These are phyloP conservation scores for Microbotryomycetes sp. DNA, from an alignment of 1,284 basidiomycete genomes.

Conservation along the genomic window DNA sequence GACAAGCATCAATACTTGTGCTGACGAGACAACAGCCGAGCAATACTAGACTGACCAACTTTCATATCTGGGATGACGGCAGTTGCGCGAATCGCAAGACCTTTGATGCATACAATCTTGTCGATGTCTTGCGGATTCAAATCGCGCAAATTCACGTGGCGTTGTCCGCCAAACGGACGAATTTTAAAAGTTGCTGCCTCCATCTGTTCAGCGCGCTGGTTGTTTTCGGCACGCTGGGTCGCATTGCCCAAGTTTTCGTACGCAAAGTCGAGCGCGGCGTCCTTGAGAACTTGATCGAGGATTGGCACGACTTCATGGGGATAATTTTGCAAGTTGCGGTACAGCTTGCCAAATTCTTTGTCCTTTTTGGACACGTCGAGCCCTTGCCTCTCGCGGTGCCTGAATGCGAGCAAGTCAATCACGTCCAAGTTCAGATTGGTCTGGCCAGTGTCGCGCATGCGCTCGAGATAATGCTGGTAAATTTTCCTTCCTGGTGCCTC, in stretches of 20 bases:
- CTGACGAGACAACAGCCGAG: background rate
- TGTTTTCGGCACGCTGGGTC: conserved; percentile 19
- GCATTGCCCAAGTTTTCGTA: conserved; percentile 26
- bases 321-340: conserved; percentile 62
- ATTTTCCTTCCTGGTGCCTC: conserved; percentile 42
- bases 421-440: conserved; percentile 88
- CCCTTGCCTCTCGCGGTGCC: conserved; percentile 49
- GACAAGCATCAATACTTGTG: background rate
- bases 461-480: conserved; percentile 75
- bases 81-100: conserved; percentile 92
- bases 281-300: conserved; percentile 92
- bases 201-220: conserved; percentile 51
- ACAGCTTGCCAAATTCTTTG: conserved; percentile 44
- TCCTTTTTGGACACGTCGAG: conserved; percentile 42
- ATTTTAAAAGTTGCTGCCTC: conserved; percentile 81
- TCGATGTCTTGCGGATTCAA: conserved; percentile 94
- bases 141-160: conserved; percentile 77
- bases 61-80: conserved; percentile 99
- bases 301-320: conserved; percentile 95
- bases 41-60: conserved; percentile 41
- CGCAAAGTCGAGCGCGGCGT: conserved; percentile 42
- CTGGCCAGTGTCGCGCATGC: conserved; percentile 84
- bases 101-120: conserved; percentile 91
- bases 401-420: conserved; percentile 79
- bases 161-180: conserved; percentile 73